A percentile compares a stretch with the other conserved stretches of the same genome.
phyloP scores from a whole-genome alignment of 257 asterid species.

The Nicotiana noctiflora region DNA sequence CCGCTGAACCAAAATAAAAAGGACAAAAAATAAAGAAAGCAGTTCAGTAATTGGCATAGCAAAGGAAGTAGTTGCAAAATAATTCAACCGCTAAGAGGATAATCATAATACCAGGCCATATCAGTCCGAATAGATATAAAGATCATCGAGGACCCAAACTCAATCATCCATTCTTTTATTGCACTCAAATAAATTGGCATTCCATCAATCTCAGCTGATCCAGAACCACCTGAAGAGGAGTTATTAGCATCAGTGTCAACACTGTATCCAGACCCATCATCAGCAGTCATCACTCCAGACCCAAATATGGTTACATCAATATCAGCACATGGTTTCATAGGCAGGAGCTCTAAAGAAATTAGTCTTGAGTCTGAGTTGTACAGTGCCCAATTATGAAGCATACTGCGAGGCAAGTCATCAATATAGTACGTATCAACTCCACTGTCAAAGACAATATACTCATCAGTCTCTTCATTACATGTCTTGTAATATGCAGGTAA shows the following conservation, averaged over 20 bases:
- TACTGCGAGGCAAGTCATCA: slow-evolving; percentile 69
- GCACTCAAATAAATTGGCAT: slow-evolving; percentile 79
- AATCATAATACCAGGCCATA: slow-evolving; percentile 67
- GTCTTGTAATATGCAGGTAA: slow-evolving; percentile 83
- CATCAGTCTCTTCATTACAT: slow-evolving; percentile 69
- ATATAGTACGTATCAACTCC: slow-evolving; percentile 41
- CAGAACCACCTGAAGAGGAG: slow-evolving; percentile 48
- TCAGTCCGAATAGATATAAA: slow-evolving; percentile 82
- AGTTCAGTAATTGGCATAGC: neutral
- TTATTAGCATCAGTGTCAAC: slow-evolving; percentile 55
- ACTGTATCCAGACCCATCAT: slow-evolving; percentile 87
- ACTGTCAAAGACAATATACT: slow-evolving; percentile 70
- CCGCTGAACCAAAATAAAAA: neutral
- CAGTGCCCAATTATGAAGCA: slow-evolving; percentile 89
- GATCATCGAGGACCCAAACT: slow-evolving; percentile 76
- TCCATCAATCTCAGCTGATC: slow-evolving; percentile 51
- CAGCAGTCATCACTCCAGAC: slow-evolving; percentile 75
- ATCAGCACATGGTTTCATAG: slow-evolving; percentile 83
- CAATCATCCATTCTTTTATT: slow-evolving; percentile 93
- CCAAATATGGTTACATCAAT: slow-evolving; percentile 87
- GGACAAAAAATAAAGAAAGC: neutral
- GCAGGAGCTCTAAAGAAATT: slow-evolving; percentile 87
- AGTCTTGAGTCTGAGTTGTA: slow-evolving; percentile 89
- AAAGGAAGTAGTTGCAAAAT: neutral
- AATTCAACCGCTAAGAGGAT: neutral